A percentile compares a stretch with the other conserved stretches of the same genome.
These are phyloP conservation scores for Coemansia reversa DNA, from an alignment of 192 early-diverging fungal genomes.

Conservation along the genomic window DNA sequence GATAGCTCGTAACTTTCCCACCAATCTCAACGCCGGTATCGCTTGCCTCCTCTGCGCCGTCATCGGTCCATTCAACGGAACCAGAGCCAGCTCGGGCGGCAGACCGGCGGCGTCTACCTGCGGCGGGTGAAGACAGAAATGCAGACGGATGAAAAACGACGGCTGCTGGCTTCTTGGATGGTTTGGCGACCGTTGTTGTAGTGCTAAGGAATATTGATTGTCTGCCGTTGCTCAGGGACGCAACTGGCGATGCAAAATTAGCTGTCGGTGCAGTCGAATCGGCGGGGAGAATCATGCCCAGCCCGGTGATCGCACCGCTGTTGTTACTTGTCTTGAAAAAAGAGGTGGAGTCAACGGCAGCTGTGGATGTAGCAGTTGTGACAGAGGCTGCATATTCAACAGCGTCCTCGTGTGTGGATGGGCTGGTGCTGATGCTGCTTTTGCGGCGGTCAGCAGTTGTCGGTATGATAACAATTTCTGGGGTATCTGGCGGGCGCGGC, in stretches of 20 bases:
- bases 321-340: no score
- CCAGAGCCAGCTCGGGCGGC: conserved; percentile 12
- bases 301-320: not conserved
- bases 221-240: not conserved
- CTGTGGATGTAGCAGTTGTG: not conserved
- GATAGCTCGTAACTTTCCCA: not conserved
- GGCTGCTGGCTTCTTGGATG: conserved; percentile 4
- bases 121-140: conserved; percentile 29
- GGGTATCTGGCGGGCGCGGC: not conserved
- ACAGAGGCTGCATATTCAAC: no score
- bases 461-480: not conserved
- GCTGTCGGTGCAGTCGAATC: not conserved
- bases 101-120: conserved; percentile 18
- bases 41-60: conserved; percentile 1
- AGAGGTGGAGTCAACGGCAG: no score
- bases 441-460: not conserved
- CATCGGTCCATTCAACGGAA: not conserved
- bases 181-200: conserved; percentile 6
- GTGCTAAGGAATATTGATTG: conserved; percentile 1
- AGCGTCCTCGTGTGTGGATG: not conserved
- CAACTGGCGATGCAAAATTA: not conserved
- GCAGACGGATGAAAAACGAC: conserved; percentile 18
- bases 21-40: not conserved
- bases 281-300: conserved; percentile 9
- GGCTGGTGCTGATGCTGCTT: not conserved